Percentiles rank a stretch among this genome's conserved stretches.
Evolutionary conservation across 768 basidiomycete genomes (phyloP).

Genomic region (Termitomyces bulborhizus): DNA sequence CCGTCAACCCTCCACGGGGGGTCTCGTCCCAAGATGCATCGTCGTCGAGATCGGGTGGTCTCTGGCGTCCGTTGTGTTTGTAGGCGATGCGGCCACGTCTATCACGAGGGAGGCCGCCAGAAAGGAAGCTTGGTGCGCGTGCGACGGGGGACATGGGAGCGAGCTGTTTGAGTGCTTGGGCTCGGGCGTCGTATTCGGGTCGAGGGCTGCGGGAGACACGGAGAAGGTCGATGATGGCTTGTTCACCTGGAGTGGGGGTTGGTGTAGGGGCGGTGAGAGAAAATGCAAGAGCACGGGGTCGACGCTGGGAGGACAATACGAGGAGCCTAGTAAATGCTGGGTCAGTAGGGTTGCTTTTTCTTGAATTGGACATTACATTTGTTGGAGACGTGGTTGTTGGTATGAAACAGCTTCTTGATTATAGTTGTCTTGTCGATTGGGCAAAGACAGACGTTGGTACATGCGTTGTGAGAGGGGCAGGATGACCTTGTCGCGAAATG

Average conservation of each 20-base stretch:
- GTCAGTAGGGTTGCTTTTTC: background rate
- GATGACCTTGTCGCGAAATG: conserved; percentile 77
- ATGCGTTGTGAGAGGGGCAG: conserved; percentile 56
- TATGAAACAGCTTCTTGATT: conserved; percentile 44
- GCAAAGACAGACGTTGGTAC: conserved; percentile 46
- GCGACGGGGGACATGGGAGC: conserved; percentile 20
- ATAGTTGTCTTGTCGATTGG: conserved; percentile 42
- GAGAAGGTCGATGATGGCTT: conserved; percentile 62
- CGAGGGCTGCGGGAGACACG: conserved; percentile 53
- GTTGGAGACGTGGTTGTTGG: conserved; percentile 68
- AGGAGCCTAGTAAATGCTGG: conserved; percentile 45
- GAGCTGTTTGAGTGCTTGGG: conserved; percentile 7
- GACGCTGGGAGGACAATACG: conserved; percentile 65
- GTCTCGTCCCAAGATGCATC: conserved; percentile 48
- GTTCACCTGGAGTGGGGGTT: conserved; percentile 57
- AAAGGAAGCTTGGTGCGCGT: conserved; percentile 63
- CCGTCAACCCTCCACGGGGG: conserved; percentile 36
- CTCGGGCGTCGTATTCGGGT: conserved; percentile 29
- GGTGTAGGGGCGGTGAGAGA: conserved; percentile 53
- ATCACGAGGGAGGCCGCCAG: conserved; percentile 70
- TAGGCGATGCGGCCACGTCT: conserved; percentile 70
- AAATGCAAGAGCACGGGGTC: conserved; percentile 51
- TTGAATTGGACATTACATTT: conserved; percentile 51
- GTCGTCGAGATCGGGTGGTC: conserved; percentile 19
- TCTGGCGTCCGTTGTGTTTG: conserved; percentile 29